Conservation (phyloP, 1,284 basidiomycete genomes). For the Malassezia yamatoensis region DNA sequence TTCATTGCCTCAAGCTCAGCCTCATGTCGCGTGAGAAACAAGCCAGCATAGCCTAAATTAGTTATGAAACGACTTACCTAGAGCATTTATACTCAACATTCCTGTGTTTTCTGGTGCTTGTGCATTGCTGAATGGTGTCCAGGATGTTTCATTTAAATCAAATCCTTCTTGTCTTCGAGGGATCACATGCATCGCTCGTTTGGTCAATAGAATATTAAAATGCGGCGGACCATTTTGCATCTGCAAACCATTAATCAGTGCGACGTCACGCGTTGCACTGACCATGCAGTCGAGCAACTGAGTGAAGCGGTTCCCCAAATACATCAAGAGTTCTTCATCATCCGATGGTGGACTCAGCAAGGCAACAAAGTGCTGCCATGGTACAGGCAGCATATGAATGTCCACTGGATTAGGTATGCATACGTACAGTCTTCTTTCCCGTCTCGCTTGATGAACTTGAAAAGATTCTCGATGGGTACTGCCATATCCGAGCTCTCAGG, state of each 20-base stretch:
- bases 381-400: slow-evolving; percentile 34
- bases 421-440: slow-evolving; percentile 32
- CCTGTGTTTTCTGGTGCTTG: slow-evolving; percentile 14
- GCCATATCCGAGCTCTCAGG: slow-evolving; percentile 14
- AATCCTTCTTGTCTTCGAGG: slow-evolving; percentile 32
- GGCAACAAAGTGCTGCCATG: slow-evolving; percentile 44
- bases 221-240: slow-evolving; percentile 17
- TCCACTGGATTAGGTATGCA: slow-evolving; percentile 10
- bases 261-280: slow-evolving; percentile 8
- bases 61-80: slow-evolving; percentile 16
- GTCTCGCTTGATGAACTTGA: slow-evolving; percentile 34
- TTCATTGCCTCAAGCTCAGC: slow-evolving; percentile 27
- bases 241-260: background rate
- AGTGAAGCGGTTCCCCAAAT: slow-evolving; percentile 33
- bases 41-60: slow-evolving; percentile 29
- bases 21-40: slow-evolving; percentile 29
- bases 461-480: slow-evolving; percentile 35
- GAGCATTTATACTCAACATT: slow-evolving; percentile 30
- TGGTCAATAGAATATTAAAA: slow-evolving; percentile 42
- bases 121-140: slow-evolving; percentile 9
- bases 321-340: slow-evolving; percentile 17
- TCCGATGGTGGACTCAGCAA: slow-evolving; percentile 23
- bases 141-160: slow-evolving; percentile 11
- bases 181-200: slow-evolving; percentile 39
- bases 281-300: slow-evolving; percentile 36